Percentiles rank a stretch among this genome's conserved stretches.
phyloP scores from a whole-genome alignment of 805 yeast species.

The Pichia scutulata region DNA sequence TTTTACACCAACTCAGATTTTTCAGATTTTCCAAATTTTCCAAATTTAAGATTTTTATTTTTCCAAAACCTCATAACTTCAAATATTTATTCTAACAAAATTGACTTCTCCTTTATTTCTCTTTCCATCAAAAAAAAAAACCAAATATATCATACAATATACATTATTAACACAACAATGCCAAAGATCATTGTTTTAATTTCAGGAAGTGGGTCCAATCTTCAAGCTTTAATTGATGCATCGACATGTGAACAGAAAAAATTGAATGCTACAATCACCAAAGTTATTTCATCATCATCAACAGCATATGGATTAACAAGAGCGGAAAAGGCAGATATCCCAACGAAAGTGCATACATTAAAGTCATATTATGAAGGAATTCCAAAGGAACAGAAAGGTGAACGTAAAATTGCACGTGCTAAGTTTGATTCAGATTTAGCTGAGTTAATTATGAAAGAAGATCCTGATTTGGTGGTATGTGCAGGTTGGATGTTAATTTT shows the following conservation, averaged over 20 bases:
- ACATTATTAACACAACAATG: neutral
- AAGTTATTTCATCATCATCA: slow-evolving; percentile 78
- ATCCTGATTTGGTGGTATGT: slow-evolving; percentile 86
- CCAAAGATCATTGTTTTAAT: slow-evolving; percentile 63
- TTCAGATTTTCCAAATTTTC: neutral
- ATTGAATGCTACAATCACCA: slow-evolving; percentile 45
- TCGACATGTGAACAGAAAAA: slow-evolving; percentile 24
- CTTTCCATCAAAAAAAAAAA: neutral
- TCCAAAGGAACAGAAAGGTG: slow-evolving; percentile 57
- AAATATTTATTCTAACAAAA: neutral
- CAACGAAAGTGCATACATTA: slow-evolving; percentile 65
- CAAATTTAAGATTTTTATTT: neutral
- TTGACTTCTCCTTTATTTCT: neutral
- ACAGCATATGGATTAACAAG: slow-evolving; percentile 84
- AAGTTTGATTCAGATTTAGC: slow-evolving; percentile 77
- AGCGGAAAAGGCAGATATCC: slow-evolving; percentile 62
- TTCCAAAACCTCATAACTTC: neutral
- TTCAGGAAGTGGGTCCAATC: slow-evolving; percentile 92
- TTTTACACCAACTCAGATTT: too few species aligned
- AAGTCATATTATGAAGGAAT: slow-evolving; percentile 67
- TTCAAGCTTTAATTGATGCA: slow-evolving; percentile 90
- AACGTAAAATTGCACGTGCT: slow-evolving; percentile 55
- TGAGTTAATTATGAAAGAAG: slow-evolving; percentile 45
- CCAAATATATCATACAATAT: neutral
- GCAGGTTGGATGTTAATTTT: slow-evolving; percentile 98